Base-by-base conservation (phyloP, 306 rosid species). In the Rubus parviflorus region DNA sequence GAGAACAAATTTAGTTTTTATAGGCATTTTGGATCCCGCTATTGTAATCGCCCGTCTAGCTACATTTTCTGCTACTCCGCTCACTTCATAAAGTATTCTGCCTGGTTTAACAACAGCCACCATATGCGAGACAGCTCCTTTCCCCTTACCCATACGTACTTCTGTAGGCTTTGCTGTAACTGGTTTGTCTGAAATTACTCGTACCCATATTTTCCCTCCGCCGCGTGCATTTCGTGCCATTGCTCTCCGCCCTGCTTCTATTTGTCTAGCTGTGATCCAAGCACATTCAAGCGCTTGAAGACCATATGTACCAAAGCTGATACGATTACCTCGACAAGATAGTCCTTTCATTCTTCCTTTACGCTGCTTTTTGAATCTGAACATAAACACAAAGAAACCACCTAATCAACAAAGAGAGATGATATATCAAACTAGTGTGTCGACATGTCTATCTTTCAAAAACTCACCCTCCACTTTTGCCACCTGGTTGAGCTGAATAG, bases 401-500 rank as follows among this genome's bases (percentile, higher is more conserved):
- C 92, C 97, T 90, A 54, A 47, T 5, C 37, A 77, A 81, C 75
- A 38, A 38, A 73, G 75, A 49, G 25, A 49, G 48, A 60, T 25
- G 62, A 81, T 41, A 68, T 48, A 48, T 4, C 41, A 57, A 47
- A 47, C 41, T 9, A 35, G 25, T 43, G 42, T 11, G 7, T 45
- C 45, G n/a, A 35, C 25, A 46, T 8, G 43, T 17, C 30, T 30
- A 70, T 12, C 12, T 16, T 47, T 52, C 0, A 12, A 16, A 57
- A 38, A 82, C 82, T 19, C 17, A 92, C 98, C 98, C 74, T 95
- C 97, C 57, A 97, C 98, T 81, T 90, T 90, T 2, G 97, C 98
- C 42, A 95, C 96, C 23, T 92, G 93, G 90, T 90, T 95, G 81
- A 95, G 98, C 79, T 90, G 97, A 97, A 92, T 95, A 79, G 89